A percentile compares a stretch with the other conserved stretches of the same genome.
Evolutionary conservation across 176 grass and related monocot genomes (phyloP).

Genomic region (Triticum aestivum): DNA sequence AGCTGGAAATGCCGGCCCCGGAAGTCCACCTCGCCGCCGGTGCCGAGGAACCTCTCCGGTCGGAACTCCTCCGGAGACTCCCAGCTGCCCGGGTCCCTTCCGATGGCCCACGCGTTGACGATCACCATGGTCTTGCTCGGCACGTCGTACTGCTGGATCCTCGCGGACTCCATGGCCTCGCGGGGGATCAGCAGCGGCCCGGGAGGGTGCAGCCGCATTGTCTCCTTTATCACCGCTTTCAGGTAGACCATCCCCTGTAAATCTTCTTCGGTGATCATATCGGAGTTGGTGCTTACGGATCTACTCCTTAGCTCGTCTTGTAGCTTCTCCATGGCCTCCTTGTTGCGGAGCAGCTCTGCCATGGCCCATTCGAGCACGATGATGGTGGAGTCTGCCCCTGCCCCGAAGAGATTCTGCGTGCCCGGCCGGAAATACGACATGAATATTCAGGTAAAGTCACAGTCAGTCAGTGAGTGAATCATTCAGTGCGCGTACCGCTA

Average conservation of each 20-base stretch:
- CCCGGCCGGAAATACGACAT: too few species aligned
- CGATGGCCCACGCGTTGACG: background rate
- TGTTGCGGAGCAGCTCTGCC: background rate
- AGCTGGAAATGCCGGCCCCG: background rate
- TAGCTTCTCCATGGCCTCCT: background rate
- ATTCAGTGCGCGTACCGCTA: background rate
- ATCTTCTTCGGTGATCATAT: background rate
- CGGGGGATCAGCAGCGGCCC: background rate
- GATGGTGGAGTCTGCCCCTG: background rate
- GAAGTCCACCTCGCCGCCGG: background rate
- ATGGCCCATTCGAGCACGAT: conserved; percentile 1
- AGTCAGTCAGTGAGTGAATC: too few species aligned
- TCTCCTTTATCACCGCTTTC: background rate
- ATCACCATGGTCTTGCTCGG: background rate
- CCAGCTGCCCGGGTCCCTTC: background rate
- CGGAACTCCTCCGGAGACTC: background rate
- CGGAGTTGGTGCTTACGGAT: fast-evolving
- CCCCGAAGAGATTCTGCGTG: background rate
- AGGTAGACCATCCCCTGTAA: background rate
- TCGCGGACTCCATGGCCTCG: background rate
- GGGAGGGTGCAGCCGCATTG: background rate
- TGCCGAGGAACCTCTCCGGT: background rate
- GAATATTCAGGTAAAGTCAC: background rate
- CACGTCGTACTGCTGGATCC: background rate
- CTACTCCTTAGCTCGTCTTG: background rate